Evolutionary conservation across 352 stramenopile species (phyloP), one percentile per base, ranked within the genome.

Genomic region (Plasmopara viticola): DNA sequence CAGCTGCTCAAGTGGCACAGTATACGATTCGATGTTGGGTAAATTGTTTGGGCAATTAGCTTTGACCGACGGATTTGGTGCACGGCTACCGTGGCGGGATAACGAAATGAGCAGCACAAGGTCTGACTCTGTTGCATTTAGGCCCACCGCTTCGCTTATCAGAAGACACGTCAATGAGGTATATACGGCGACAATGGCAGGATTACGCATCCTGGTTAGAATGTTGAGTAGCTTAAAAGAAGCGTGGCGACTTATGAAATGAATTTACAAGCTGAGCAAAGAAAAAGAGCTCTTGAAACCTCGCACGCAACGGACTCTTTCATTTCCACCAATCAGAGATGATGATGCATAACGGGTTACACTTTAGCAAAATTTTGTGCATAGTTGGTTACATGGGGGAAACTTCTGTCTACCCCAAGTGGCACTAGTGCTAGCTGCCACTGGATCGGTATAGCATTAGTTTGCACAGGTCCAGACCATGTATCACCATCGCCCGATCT

Each of bases 71-170:
- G 73, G 75, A 45, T 87, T 90, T 5, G 79, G 77, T 25, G 79
- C 75, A n/a, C 75, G 77, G 51, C 72, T 89, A 14, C 78, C 81
- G 38, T 92, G 78, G 9, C 81, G 78, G 7, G 76, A 86, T 29
- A 92, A 48, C 35, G 80, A 82, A 29, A 91, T 70, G 9, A 91
- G 50, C 35, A 79, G 48, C 56, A 88, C 70, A 15, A 90, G 64
- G 57, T 87, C 73, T 5, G 67, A 80, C 33, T 80, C 62, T 0
- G 38, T n/a, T 2, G 43, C 33, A 33, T 48, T 41, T 9, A 37
- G 20, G 9, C 31, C 46, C 5, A 31, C 38, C 48, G 44, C 51
- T 34, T n/a, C 13, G 20, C 67, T 33, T 3, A 51, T 42, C n/a
- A 69, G 25, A 35, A 35, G 10, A 12, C 31, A 35, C 31, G 10